Evolutionary conservation across 73 alveolate species (phyloP).

Genomic region (Symbiodinium pilosum): DNA sequence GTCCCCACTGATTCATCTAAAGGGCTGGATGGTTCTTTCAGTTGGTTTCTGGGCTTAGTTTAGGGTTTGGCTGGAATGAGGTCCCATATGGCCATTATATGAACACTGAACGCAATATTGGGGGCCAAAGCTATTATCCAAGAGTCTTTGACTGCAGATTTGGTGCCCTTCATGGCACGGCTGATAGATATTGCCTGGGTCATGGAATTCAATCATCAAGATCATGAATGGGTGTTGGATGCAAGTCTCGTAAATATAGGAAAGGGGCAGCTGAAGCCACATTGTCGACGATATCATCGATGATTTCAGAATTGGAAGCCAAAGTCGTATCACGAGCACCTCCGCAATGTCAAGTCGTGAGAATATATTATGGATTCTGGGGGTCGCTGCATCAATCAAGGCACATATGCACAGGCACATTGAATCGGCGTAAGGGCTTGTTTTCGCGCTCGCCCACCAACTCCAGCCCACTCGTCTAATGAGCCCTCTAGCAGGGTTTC

Average conservation of each 20-base stretch:
- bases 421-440: too few relatives aligned
- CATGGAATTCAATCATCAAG: background rate
- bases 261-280: background rate
- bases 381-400: too few relatives aligned
- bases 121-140: background rate
- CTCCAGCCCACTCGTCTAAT: too few relatives aligned
- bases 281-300: background rate
- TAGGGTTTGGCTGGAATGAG: background rate
- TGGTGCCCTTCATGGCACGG: background rate
- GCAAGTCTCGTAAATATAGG: background rate
- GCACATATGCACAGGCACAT: too few relatives aligned
- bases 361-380: too few relatives aligned
- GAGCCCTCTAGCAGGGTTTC: too few relatives aligned
- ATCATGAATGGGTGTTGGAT: background rate
- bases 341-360: too few relatives aligned
- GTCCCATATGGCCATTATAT: background rate
- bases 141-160: too few relatives aligned
- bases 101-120: background rate
- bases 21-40: too few relatives aligned
- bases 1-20: background rate
- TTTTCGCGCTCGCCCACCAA: too few relatives aligned
- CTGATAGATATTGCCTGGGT: background rate
- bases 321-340: too few relatives aligned
- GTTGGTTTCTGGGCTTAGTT: too few relatives aligned
- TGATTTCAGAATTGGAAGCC: background rate